phyloP scores from a whole-genome alignment of 2,329 filamentous ascomycete species.

The Aspergillus candidus region DNA sequence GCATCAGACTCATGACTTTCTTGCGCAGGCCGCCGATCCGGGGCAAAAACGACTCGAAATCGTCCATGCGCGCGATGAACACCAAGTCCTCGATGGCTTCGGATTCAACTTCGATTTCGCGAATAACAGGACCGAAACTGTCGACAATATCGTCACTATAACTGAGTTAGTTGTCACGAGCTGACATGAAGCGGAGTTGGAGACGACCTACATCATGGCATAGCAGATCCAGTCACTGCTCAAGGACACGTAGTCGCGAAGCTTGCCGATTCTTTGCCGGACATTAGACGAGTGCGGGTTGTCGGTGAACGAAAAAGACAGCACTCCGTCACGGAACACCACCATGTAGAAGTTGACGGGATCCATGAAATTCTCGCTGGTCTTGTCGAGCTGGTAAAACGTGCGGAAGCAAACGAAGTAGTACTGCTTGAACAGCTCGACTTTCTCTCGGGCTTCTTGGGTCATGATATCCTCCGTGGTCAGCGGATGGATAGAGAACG shows the following conservation, averaged over 20 bases:
- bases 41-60: constrained; percentile 79
- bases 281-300: constrained; percentile 86
- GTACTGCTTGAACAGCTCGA: constrained; percentile 94
- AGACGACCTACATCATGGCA: constrained; percentile 71
- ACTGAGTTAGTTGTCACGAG: constrained; percentile 6
- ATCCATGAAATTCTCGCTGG: constrained; percentile 76
- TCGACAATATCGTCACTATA: constrained; percentile 90
- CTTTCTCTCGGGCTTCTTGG: constrained; percentile 95
- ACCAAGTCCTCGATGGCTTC: constrained; percentile 94
- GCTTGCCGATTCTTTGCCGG: constrained; percentile 79
- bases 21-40: constrained; percentile 87
- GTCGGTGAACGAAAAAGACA: constrained; percentile 88
- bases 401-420: constrained; percentile 98
- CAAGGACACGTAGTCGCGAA: constrained; percentile 91
- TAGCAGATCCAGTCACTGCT: constrained; percentile 99
- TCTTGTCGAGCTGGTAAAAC: constrained; percentile 76
- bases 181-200: constrained; percentile 8
- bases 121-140: constrained; percentile 84
- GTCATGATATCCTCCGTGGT: constrained; percentile 95
- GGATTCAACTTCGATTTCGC: constrained; percentile 77
- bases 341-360: constrained; percentile 96
- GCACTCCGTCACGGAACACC: constrained; percentile 88
- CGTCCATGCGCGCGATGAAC: constrained; percentile 83
- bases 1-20: constrained; percentile 88
- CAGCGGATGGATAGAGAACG: constrained; percentile 90